Conservation (phyloP, 148 eudicot species). For the Rheum nobile region DNA sequence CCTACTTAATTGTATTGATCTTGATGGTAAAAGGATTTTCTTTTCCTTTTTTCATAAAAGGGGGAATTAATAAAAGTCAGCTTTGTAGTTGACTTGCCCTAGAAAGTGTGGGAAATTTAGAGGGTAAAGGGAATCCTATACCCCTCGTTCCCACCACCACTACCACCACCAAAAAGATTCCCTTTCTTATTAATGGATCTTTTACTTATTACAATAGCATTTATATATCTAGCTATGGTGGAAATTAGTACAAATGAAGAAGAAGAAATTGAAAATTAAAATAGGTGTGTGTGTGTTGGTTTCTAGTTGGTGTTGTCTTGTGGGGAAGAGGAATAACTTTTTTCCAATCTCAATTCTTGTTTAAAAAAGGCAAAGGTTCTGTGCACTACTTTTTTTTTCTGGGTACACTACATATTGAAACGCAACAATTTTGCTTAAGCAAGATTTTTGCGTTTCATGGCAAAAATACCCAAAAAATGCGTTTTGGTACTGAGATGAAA, state of each 20-base stretch:
- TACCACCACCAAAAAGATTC: neutral
- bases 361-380: too few species aligned
- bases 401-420: too few species aligned
- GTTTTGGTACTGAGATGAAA: too few species aligned
- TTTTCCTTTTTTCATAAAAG: neutral
- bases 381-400: too few species aligned
- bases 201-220: neutral
- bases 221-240: neutral
- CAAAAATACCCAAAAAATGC: too few species aligned
- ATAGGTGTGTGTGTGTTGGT: neutral
- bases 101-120: neutral
- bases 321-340: neutral
- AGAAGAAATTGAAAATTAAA: neutral
- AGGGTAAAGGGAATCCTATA: neutral
- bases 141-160: neutral
- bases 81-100: neutral
- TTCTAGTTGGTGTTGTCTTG: neutral
- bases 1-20: too few species aligned
- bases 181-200: neutral
- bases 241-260: neutral
- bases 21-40: too few species aligned
- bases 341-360: neutral
- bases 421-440: too few species aligned
- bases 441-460: too few species aligned
- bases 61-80: neutral